Conservation (phyloP, 805 yeast genomes). For the Candida manassasensis region DNA sequence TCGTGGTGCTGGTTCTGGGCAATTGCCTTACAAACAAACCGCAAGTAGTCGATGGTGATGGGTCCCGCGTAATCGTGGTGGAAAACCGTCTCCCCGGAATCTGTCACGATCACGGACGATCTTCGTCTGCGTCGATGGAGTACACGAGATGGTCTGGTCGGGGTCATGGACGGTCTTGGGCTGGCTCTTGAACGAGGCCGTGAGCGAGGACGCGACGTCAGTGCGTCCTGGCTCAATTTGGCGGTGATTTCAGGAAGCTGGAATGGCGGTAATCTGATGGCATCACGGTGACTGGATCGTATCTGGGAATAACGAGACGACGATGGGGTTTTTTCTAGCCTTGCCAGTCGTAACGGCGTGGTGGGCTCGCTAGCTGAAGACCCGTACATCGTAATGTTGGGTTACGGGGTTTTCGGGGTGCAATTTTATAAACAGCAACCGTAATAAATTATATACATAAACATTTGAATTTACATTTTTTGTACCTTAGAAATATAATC, state of each 20-base stretch:
- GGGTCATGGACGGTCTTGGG: conserved; percentile 6
- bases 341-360: neutral
- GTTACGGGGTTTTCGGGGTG: no score
- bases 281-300: neutral
- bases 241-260: conserved; percentile 8
- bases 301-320: conserved; percentile 1
- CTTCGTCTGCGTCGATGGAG: conserved; percentile 16
- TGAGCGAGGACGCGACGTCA: conserved; percentile 7
- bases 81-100: conserved; percentile 20
- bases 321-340: neutral
- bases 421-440: no score
- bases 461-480: no score
- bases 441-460: no score
- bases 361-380: neutral
- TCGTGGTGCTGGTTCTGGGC: conserved; percentile 2
- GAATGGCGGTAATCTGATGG: conserved; percentile 10
- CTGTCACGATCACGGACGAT: conserved; percentile 21
- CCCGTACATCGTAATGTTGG: conserved; percentile 1
- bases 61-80: conserved; percentile 32
- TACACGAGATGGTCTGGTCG: conserved; percentile 7
- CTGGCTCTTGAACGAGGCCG: neutral
- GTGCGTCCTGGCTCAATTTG: conserved; percentile 7
- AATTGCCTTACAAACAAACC: conserved; percentile 30
- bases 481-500: no score
- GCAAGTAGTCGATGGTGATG: conserved; percentile 32